Evolutionary conservation across 192 early-diverging fungal species (phyloP), one percentile per base, ranked within the genome.

Genomic region (Coemansia sp.): DNA sequence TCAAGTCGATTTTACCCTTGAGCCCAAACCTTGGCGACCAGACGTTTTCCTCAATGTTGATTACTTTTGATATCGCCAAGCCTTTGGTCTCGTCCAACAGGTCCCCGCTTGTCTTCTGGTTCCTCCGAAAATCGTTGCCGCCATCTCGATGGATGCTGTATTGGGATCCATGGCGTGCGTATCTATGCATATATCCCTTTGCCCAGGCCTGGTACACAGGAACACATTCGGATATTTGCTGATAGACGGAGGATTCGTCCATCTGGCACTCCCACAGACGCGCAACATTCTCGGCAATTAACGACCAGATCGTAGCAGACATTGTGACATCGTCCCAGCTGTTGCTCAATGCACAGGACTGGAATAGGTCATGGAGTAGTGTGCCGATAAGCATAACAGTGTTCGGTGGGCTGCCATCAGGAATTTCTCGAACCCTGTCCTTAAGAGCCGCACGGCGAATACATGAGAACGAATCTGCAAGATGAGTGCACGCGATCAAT

Each of bases 21-120:
- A 98, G 77, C 1, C 97, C 97, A 82, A 88, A 97, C 69, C 78
- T 93, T 9, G 93, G 91, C 39, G 94, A 94, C 93, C 93, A 97
- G 22, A 95, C 84, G 56, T 88, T 88, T 63, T 98, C 95, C 72
- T 98, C 97, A 65, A 96, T 91, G 65, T 94, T 91, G 43, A 96
- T 65, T 0, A 94, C 77, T 54, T 90, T 90, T 26, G 79, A 83
- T 22, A 98, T 79, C 21, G 87, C 80, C 10, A 88, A 65, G 21
- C 22, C 36, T 41, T 59, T 59, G 0, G 54, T 32, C 9, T 39
- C 69, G 37, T 21, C 56, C 40, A 18, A 41, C 51, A 13, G 45
- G 32, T 1, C 48, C 21, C 37, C 61, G 32, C 13, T 0, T 12
- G 37, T 16, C 15, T 10, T 37, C 39, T 59, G 57, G 16, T 40